Base-by-base conservation (phyloP, 2,329 filamentous ascomycete genomes). In the Leptographium galeiforme region DNA sequence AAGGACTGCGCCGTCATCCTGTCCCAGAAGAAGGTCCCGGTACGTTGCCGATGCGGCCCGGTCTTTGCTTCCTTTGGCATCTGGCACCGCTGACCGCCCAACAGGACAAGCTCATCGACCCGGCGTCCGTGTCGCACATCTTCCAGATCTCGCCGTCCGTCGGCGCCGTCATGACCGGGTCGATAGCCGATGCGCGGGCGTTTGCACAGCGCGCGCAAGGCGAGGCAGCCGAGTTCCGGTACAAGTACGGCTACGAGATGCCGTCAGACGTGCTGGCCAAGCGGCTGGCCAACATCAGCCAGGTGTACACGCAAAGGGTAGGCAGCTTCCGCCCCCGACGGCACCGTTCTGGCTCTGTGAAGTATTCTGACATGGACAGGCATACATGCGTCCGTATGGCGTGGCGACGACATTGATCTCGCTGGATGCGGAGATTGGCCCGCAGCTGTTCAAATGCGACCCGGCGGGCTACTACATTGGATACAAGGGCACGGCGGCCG, bases 241-340 rank as follows among this genome's bases (percentile, higher is more conserved):
- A 98, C 82, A 96, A 96, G 75, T 95, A 82, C 68, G 93, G 93
- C 65, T 98, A 98, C 72, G 93, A 98, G 77, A 98, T 98, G 93
- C 93, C 93, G 56, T 95, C 89, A 69, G 93, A 98, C 71, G 93
- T 89, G 51, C 74, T 98, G 64, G 88, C 93, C 60, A 98, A 98
- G 81, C 82, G 93, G 67, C 76, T 98, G 71, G 93, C 93, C 68
- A 98, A 98, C 73, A 96, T 98, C 75, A 96, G 89, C 72, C 93
- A 98, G 72, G 93, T 98, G 60, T 98, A 97, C 72, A 98, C 93
- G 62, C 93, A 98, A 74, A 78, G 89, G 70, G 93, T 97, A 68
- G 66, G 73, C 25, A 25, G 25, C 3, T 62, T 46, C 34, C 34
- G 10, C 34, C 34, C 13, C 13, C 34, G 10, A 3, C 34, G 34